Percentiles rank a stretch among this genome's conserved stretches.
Conservation (phyloP, 129 eudicot species). For the Smallanthus sonchifolius region DNA sequence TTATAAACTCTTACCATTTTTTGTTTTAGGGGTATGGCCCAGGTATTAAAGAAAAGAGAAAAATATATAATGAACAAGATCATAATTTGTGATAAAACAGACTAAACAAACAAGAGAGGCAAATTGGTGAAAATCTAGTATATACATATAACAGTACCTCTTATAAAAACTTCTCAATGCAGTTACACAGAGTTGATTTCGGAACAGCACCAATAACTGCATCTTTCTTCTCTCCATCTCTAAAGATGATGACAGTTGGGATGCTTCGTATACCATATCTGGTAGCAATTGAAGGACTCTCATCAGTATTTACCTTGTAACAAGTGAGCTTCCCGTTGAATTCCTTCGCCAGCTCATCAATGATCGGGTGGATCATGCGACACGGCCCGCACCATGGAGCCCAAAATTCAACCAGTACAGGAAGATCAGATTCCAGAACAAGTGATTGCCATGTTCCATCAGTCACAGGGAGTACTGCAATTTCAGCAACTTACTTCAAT, state of each 20-base stretch:
- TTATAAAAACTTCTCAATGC: constrained; percentile 79
- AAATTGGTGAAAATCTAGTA: constrained; percentile 20
- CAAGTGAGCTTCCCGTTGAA: constrained; percentile 75
- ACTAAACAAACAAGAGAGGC: constrained; percentile 15
- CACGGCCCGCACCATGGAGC: constrained; percentile 99
- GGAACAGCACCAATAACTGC: constrained; percentile 97
- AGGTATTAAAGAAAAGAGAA: neutral
- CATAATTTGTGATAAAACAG: constrained; percentile 22
- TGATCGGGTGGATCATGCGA: constrained; percentile 83
- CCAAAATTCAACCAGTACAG: constrained; percentile 97
- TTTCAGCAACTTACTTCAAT: neutral
- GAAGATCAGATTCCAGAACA: constrained; percentile 51
- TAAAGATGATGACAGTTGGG: constrained; percentile 82
- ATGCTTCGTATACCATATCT: constrained; percentile 87
- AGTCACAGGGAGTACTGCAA: constrained; percentile 63
- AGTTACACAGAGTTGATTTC: constrained; percentile 50
- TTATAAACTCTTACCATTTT: too few species aligned
- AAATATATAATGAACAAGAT: neutral
- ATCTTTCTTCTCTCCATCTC: constrained; percentile 89
- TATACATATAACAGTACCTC: constrained; percentile 26
- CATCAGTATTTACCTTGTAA: constrained; percentile 86
- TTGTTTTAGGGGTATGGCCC: too few species aligned
- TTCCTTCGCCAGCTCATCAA: constrained; percentile 72
- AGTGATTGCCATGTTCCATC: constrained; percentile 60
- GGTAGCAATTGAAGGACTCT: constrained; percentile 66